Percentiles rank a stretch among this genome's conserved stretches.
Evolutionary conservation across 2,329 filamentous ascomycete genomes (phyloP).

Genomic region (Nemania bipapillata): DNA sequence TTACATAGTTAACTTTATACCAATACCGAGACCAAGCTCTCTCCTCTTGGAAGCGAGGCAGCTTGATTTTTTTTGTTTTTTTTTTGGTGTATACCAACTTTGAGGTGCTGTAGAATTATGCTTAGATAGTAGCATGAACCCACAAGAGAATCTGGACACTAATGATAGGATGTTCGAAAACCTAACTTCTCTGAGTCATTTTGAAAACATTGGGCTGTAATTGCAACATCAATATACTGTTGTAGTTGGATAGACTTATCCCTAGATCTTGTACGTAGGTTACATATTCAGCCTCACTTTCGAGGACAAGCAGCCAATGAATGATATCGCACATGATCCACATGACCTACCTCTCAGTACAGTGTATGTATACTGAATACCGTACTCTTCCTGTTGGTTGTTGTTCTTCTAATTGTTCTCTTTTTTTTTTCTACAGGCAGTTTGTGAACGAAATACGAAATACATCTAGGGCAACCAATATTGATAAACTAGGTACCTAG

Average conservation of each 20-base stretch:
- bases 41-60: no score
- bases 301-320: constrained; percentile 19
- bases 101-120: no score
- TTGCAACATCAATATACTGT: not conserved
- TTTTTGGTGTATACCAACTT: not conserved
- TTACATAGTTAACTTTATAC: not conserved
- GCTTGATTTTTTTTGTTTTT: not conserved
- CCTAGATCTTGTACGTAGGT: not conserved
- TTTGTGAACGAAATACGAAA: not conserved
- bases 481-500: not conserved
- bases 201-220: not conserved
- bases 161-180: no score
- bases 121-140: no score
- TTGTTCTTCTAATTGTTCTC: not conserved
- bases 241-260: not conserved
- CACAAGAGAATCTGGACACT: no score
- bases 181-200: no score
- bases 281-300: constrained; percentile 28
- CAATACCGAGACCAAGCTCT: constrained; percentile 3
- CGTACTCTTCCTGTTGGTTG: not conserved
- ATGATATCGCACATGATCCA: constrained; percentile 14
- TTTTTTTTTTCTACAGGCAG: not conserved
- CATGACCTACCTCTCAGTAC: not conserved
- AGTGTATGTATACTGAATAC: not conserved
- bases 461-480: not conserved